These are phyloP conservation scores for Actinomortierella ambigua DNA, from an alignment of 371 early-diverging fungal species.

Conservation along the genomic window DNA sequence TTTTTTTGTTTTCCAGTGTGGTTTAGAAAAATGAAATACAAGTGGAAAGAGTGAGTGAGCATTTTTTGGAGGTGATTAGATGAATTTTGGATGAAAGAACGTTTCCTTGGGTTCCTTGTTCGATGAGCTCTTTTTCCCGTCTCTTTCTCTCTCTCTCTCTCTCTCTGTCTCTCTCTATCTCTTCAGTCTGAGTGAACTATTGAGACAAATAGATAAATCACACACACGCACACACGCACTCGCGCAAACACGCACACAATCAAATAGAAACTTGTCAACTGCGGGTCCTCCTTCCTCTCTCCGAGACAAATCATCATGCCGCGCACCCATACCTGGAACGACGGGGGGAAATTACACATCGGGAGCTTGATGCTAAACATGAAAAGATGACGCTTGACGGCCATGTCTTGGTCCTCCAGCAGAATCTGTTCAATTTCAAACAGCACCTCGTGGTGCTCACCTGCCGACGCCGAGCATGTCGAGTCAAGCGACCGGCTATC, in stretches of 20 bases:
- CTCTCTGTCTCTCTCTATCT: background rate
- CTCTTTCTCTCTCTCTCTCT: background rate
- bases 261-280: too few relatives aligned
- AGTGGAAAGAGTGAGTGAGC: background rate
- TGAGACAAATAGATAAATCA: background rate
- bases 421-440: constrained; percentile 32
- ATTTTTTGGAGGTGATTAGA: background rate
- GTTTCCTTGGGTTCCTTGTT: background rate
- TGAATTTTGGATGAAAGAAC: background rate
- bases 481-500: too few relatives aligned
- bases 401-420: constrained; percentile 17
- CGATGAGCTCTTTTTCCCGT: background rate
- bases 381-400: constrained; percentile 27
- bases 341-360: constrained; percentile 33
- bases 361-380: constrained; percentile 39
- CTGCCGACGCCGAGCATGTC: too few relatives aligned
- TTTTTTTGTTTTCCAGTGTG: too few relatives aligned
- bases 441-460: background rate
- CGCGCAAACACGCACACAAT: too few relatives aligned
- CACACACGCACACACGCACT: background rate
- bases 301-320: too few relatives aligned
- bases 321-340: constrained; percentile 41
- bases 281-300: too few relatives aligned
- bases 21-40: background rate
- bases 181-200: too few relatives aligned